Conservation (phyloP, 192 early-diverging fungal species). For the Backusella morwellensis region DNA sequence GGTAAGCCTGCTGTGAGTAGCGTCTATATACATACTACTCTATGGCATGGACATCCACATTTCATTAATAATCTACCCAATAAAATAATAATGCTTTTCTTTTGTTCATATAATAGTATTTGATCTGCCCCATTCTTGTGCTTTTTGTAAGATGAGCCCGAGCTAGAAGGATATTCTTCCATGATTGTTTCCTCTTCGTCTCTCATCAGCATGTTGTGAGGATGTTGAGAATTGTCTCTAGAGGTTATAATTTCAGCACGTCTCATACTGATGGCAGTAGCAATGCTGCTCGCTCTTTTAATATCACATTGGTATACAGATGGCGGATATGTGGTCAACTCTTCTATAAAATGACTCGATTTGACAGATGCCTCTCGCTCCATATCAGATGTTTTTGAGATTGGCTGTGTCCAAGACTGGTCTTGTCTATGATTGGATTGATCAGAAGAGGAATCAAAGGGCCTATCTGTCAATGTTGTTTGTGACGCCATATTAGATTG, state of each 20-base stretch:
- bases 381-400: neutral
- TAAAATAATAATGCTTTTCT: constrained; percentile 42
- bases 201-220: neutral
- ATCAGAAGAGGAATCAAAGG: neutral
- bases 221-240: constrained; percentile 8
- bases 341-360: neutral
- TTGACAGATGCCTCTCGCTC: neutral
- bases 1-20: neutral
- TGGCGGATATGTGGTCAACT: neutral
- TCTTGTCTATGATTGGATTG: neutral
- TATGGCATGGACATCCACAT: constrained; percentile 46
- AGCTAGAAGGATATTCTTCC: neutral
- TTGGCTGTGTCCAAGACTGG: neutral
- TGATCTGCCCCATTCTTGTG: neutral
- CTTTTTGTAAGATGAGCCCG: neutral
- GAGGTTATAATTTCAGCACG: constrained; percentile 4
- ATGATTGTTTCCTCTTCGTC: constrained; percentile 6
- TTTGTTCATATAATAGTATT: constrained; percentile 12
- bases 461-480: constrained; percentile 19
- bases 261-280: constrained; percentile 10
- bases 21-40: constrained; percentile 33
- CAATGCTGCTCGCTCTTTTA: constrained; percentile 10
- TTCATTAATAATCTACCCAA: constrained; percentile 45
- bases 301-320: neutral
- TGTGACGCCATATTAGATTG: constrained; percentile 20